phyloP scores from a whole-genome alignment of 768 basidiomycete genomes.

The Boletus speciosus region DNA sequence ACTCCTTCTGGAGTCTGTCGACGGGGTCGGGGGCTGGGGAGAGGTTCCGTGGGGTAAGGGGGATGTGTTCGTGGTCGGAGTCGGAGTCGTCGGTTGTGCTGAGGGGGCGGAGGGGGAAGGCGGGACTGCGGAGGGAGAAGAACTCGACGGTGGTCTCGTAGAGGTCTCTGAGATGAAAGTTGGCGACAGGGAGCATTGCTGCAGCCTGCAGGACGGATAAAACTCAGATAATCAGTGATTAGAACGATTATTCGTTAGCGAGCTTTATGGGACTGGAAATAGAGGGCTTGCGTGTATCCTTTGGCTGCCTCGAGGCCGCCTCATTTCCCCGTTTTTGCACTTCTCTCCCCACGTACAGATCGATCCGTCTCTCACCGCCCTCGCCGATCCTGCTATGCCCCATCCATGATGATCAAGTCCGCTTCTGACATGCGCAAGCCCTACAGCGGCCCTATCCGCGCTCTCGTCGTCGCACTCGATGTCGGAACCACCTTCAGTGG shows the following conservation, averaged over 20 bases:
- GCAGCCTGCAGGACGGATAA: slow-evolving; percentile 30
- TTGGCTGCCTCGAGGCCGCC: slow-evolving; percentile 16
- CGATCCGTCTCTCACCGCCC: not conserved
- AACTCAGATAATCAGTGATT: slow-evolving; percentile 37
- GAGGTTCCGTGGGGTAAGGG: slow-evolving; percentile 30
- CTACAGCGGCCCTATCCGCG: slow-evolving; percentile 58
- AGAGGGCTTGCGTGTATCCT: slow-evolving; percentile 20
- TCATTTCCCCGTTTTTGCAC: not conserved
- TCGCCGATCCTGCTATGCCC: not conserved
- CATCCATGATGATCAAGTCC: slow-evolving; percentile 42
- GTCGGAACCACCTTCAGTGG: slow-evolving; percentile 83
- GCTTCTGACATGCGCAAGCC: slow-evolving; percentile 69
- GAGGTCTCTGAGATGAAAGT: slow-evolving; percentile 45
- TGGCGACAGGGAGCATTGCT: slow-evolving; percentile 45
- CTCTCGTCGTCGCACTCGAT: slow-evolving; percentile 76
- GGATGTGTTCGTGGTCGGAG: slow-evolving; percentile 25
- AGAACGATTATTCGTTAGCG: slow-evolving; percentile 7
- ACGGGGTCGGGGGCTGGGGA: slow-evolving; percentile 42
- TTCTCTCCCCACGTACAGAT: not conserved
- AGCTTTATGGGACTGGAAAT: not conserved
- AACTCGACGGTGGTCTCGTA: slow-evolving; percentile 59
- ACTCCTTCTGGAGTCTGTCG: slow-evolving; percentile 37
- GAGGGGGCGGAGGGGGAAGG: slow-evolving; percentile 21
- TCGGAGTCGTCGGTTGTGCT: slow-evolving; percentile 28
- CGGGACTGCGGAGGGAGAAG: slow-evolving; percentile 46